Conservation (phyloP, 169 alveolate species). For the Eimeria zaria region DNA sequence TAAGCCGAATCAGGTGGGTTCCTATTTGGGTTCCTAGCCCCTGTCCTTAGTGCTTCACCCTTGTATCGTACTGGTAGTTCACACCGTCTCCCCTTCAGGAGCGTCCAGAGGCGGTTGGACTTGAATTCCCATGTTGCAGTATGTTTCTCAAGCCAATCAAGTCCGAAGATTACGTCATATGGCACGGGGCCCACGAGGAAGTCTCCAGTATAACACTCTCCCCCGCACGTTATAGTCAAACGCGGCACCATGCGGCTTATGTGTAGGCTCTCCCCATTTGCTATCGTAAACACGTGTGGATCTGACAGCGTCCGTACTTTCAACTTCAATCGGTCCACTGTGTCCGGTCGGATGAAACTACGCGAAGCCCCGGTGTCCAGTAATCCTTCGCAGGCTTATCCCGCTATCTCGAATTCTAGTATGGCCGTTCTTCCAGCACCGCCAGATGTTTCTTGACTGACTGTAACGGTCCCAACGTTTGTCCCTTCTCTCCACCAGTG, state of each 20-base stretch:
- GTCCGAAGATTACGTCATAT: not conserved
- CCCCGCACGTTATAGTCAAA: not conserved
- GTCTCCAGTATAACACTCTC: not conserved
- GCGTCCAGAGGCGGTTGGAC: not conserved
- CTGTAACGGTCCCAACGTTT: not conserved
- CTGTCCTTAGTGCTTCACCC: not conserved
- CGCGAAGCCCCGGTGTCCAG: not conserved
- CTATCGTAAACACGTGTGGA: not conserved
- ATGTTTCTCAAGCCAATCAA: not conserved
- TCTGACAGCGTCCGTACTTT: not conserved
- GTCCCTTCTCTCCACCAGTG: not conserved
- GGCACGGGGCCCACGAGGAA: not conserved
- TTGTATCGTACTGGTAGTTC: not conserved
- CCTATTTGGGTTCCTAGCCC: not conserved
- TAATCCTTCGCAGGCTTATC: not conserved
- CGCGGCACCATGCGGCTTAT: not conserved
- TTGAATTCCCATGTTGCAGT: not conserved
- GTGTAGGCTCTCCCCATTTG: not conserved
- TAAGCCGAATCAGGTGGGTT: not conserved
- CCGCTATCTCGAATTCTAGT: not conserved
- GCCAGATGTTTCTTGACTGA: not conserved
- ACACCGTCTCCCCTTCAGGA: not conserved
- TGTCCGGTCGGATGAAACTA: not conserved
- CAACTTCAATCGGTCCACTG: not conserved
- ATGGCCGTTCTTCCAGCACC: not conserved